Evolutionary conservation across 345 rosid genomes (phyloP).

Genomic region (Anastatica hierochuntica): DNA sequence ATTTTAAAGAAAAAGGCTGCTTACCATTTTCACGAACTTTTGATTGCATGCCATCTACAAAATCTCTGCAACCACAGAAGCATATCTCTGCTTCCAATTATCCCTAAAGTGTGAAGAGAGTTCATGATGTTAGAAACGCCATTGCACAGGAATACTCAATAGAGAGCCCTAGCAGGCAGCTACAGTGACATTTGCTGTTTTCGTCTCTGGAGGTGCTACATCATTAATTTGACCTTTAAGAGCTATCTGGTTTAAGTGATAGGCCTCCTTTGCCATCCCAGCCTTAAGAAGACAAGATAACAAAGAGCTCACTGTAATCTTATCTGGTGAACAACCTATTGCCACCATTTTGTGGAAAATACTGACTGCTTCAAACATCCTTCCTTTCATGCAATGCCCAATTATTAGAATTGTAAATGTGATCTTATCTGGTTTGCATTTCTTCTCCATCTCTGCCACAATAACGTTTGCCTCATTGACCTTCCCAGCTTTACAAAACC

Average conservation of each 20-base stretch:
- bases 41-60: slow-evolving; percentile 15
- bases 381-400: slow-evolving; percentile 91
- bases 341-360: slow-evolving; percentile 67
- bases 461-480: slow-evolving; percentile 68
- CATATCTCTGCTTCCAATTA: too few species aligned
- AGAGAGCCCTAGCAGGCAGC: slow-evolving; percentile 40
- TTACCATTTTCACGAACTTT: slow-evolving; percentile 20
- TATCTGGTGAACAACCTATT: slow-evolving; percentile 71
- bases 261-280: slow-evolving; percentile 84
- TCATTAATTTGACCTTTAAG: slow-evolving; percentile 29
- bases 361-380: slow-evolving; percentile 68
- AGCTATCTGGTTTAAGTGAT: slow-evolving; percentile 32
- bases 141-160: background rate
- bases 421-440: slow-evolving; percentile 74
- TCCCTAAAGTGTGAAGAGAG: too few species aligned
- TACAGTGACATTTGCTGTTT: slow-evolving; percentile 34
- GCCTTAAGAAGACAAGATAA: slow-evolving; percentile 74
- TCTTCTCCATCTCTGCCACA: slow-evolving; percentile 60
- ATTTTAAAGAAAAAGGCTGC: too few species aligned
- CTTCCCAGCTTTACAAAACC: slow-evolving; percentile 86
- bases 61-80: slow-evolving; percentile 12
- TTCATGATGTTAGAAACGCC: slow-evolving; percentile 2
- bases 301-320: slow-evolving; percentile 48
- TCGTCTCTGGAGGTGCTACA: slow-evolving; percentile 29
- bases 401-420: slow-evolving; percentile 86